Percentiles rank a stretch among this genome's conserved stretches.
Conservation (phyloP, 176 grass and related monocot species). For the Cocos nucifera region DNA sequence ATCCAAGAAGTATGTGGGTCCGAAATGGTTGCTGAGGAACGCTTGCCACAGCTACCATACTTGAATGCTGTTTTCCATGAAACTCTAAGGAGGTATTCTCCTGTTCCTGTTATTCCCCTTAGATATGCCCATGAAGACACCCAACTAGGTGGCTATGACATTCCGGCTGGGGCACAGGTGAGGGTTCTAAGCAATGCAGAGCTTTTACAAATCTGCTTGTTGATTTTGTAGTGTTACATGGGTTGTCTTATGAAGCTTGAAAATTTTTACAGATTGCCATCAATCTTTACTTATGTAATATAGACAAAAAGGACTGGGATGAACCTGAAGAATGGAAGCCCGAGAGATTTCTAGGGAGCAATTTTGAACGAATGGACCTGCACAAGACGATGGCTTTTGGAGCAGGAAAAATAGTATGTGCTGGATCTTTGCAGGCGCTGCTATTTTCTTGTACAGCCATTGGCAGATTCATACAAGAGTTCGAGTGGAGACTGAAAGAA, state of each 20-base stretch:
- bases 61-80: conserved; percentile 77
- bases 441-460: conserved; percentile 43
- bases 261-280: conserved; percentile 37
- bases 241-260: background rate
- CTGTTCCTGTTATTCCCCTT: conserved; percentile 51
- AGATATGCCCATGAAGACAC: conserved; percentile 68
- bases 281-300: conserved; percentile 80
- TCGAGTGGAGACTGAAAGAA: conserved; percentile 57
- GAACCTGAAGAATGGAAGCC: conserved; percentile 64
- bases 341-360: conserved; percentile 55
- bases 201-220: background rate
- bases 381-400: conserved; percentile 88
- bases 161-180: conserved; percentile 54
- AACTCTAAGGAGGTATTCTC: conserved; percentile 49
- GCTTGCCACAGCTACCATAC: conserved; percentile 41
- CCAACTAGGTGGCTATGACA: conserved; percentile 45
- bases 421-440: conserved; percentile 49
- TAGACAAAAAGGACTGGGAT: conserved; percentile 62
- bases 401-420: conserved; percentile 53
- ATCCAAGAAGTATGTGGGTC: conserved; percentile 45
- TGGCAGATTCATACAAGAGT: conserved; percentile 61
- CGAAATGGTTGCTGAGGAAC: conserved; percentile 42
- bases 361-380: conserved; percentile 29
- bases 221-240: no score
- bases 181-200: background rate